Conservation (phyloP, 2,329 filamentous ascomycete genomes). For the Nannizziopsis arthrosporioides region DNA sequence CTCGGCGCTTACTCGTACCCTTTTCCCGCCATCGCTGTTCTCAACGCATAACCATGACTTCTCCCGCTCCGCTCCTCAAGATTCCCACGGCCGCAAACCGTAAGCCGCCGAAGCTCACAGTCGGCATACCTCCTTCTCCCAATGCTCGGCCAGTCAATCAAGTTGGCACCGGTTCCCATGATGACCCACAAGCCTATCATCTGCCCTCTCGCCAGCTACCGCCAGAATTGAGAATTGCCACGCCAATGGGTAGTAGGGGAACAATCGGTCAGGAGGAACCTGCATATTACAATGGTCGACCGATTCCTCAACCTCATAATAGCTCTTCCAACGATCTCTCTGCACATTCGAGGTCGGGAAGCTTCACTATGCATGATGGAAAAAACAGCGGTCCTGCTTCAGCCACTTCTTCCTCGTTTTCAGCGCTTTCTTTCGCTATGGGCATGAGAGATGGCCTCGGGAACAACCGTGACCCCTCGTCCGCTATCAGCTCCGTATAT, state of each 20-base stretch:
- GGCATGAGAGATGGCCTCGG: constrained; percentile 49
- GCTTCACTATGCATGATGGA: constrained; percentile 56
- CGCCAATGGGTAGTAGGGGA: constrained; percentile 64
- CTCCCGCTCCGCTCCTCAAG: constrained; percentile 67
- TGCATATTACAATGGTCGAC: constrained; percentile 40
- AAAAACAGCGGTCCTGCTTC: constrained; percentile 70
- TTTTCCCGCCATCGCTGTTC: neutral
- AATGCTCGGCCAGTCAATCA: constrained; percentile 58
- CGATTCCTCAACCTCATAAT: constrained; percentile 44
- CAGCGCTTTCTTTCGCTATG: constrained; percentile 69
- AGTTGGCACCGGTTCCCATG: constrained; percentile 24
- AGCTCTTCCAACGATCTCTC: constrained; percentile 72
- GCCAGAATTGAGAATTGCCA: constrained; percentile 73
- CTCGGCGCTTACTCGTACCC: too few relatives aligned
- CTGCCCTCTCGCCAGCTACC: constrained; percentile 47
- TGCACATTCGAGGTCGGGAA: constrained; percentile 68
- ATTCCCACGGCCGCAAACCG: constrained; percentile 66
- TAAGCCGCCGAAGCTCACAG: constrained; percentile 62
- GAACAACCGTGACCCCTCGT: constrained; percentile 71
- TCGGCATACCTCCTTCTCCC: constrained; percentile 81
- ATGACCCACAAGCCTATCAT: constrained; percentile 28
- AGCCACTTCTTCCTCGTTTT: constrained; percentile 77
- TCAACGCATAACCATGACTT: constrained; percentile 46
- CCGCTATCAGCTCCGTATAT: constrained; percentile 74
- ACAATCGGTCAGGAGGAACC: constrained; percentile 56